Percentiles rank a stretch among this genome's conserved stretches.
These are phyloP conservation scores for Alternaria viburni DNA, from an alignment of 2,329 filamentous ascomycete species.

Conservation along the genomic window DNA sequence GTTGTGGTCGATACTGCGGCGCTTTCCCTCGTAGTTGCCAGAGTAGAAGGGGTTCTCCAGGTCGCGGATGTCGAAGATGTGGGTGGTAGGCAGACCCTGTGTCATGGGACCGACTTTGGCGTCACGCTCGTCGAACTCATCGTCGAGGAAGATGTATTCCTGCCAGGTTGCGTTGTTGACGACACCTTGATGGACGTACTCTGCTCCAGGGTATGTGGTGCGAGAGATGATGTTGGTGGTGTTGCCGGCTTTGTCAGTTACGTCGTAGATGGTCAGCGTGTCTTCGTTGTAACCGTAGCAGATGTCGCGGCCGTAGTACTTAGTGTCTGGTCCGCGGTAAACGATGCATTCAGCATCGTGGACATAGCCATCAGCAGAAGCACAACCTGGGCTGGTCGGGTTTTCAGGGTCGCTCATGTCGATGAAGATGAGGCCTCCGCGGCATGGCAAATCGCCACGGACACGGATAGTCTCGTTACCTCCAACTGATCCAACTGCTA, in stretches of 20 bases:
- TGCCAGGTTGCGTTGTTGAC: conserved; percentile 34
- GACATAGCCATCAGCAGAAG: conserved; percentile 62
- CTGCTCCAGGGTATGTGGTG: conserved; percentile 59
- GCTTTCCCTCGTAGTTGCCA: conserved; percentile 47
- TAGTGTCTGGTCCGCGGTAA: conserved; percentile 57
- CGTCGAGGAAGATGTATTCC: conserved; percentile 39
- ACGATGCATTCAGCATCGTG: conserved; percentile 66
- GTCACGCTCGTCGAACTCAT: conserved; percentile 42
- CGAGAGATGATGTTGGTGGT: conserved; percentile 56
- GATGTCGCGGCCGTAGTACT: conserved; percentile 58
- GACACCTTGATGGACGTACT: conserved; percentile 63
- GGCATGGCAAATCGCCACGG: conserved; percentile 47
- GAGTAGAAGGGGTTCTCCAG: conserved; percentile 43
- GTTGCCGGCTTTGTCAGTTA: conserved; percentile 54
- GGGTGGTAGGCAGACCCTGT: conserved; percentile 36
- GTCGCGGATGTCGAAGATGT: conserved; percentile 43
- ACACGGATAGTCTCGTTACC: conserved; percentile 36
- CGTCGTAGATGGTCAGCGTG: conserved; percentile 57
- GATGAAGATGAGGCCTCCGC: conserved; percentile 62
- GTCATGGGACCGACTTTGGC: conserved; percentile 36
- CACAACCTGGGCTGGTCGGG: conserved; percentile 59
- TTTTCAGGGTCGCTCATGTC: conserved; percentile 61
- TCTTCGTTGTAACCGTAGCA: conserved; percentile 64
- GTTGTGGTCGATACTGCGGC: conserved; percentile 52
- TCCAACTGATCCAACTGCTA: conserved; percentile 35